Evolutionary conservation across 305 asterid genomes (phyloP).

Genomic region (Ajuga reptans): DNA sequence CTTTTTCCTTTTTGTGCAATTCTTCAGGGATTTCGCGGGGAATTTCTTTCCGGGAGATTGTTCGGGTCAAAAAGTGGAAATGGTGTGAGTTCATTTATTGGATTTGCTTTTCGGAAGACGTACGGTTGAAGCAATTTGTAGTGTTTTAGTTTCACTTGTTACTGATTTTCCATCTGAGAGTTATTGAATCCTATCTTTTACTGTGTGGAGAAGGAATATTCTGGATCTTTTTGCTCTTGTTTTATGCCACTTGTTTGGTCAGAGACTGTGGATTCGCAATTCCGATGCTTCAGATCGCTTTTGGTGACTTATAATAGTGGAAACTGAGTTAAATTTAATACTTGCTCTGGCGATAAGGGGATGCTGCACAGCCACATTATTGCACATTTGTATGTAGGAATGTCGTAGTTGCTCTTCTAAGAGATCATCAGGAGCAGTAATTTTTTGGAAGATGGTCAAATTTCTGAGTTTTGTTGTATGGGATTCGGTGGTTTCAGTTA

Average conservation of each 20-base stretch:
- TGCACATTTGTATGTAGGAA: slow-evolving; percentile 24
- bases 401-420: slow-evolving; percentile 19
- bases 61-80: slow-evolving; percentile 43
- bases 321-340: slow-evolving; percentile 25
- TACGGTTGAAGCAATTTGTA: slow-evolving; percentile 65
- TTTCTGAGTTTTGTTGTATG: slow-evolving; percentile 14
- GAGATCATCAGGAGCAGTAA: slow-evolving; percentile 17
- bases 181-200: slow-evolving; percentile 32
- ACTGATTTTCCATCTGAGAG: slow-evolving; percentile 32
- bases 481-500: slow-evolving; percentile 21
- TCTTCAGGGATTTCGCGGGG: slow-evolving; percentile 19
- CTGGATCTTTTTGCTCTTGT: slow-evolving; percentile 47
- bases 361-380: slow-evolving; percentile 26
- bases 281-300: slow-evolving; percentile 21
- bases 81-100: slow-evolving; percentile 55
- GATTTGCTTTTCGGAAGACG: slow-evolving; percentile 55
- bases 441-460: slow-evolving; percentile 15
- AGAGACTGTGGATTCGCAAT: slow-evolving; percentile 24
- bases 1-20: not conserved
- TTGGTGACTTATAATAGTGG: slow-evolving; percentile 16
- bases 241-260: slow-evolving; percentile 26
- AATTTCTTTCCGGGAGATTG: slow-evolving; percentile 27
- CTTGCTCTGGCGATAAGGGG: slow-evolving; percentile 18
- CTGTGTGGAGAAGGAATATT: slow-evolving; percentile 46
- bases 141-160: slow-evolving; percentile 29